Conservation (phyloP, 83 land plant genomes). For the Picea engelmannii region DNA sequence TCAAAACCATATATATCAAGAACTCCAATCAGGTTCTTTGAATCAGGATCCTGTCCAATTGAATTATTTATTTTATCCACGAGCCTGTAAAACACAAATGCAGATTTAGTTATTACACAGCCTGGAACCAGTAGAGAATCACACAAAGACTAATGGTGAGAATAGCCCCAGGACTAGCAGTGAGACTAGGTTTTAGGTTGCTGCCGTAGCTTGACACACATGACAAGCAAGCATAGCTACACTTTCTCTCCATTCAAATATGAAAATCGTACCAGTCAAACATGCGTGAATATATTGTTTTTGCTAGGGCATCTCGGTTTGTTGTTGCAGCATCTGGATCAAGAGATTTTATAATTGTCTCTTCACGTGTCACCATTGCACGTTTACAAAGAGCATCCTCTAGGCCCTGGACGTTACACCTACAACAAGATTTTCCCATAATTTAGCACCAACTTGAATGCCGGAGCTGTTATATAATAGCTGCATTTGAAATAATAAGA, state of each 20-base stretch:
- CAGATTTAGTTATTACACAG: background rate
- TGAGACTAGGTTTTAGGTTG: background rate
- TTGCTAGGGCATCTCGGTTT: slow-evolving; percentile 95
- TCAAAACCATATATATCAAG: slow-evolving; percentile 99
- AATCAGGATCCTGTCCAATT: slow-evolving; percentile 93
- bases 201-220: background rate
- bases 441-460: background rate
- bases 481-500: background rate
- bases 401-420: slow-evolving; percentile 81
- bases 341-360: slow-evolving; percentile 83
- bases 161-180: background rate
- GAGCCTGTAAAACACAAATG: slow-evolving; percentile 58
- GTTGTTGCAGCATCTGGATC: slow-evolving; percentile 73
- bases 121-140: background rate
- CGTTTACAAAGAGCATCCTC: slow-evolving; percentile 87
- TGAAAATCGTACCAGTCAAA: slow-evolving; percentile 81
- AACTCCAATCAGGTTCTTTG: slow-evolving; percentile 80
- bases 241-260: background rate
- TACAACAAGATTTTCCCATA: slow-evolving; percentile 13
- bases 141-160: background rate
- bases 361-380: slow-evolving; percentile 92
- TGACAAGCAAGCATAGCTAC: background rate
- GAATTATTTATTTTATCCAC: slow-evolving; percentile 92
- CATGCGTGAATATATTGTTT: slow-evolving; percentile 91
- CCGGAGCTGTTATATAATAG: background rate